Conservation (phyloP, 306 rosid species). For the Neltuma alba region DNA sequence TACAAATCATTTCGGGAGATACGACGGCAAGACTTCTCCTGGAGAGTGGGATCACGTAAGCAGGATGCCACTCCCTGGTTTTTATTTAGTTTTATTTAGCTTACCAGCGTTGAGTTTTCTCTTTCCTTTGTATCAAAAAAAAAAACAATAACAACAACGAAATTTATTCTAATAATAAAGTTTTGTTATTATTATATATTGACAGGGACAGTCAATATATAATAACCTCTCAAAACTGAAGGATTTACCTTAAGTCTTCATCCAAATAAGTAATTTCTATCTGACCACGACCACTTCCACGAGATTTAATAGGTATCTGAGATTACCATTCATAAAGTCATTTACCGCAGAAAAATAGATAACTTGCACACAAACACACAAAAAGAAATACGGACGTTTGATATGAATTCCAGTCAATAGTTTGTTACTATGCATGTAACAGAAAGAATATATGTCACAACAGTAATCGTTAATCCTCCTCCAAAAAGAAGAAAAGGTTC, state of each 20-base stretch:
- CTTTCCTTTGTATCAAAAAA: no score
- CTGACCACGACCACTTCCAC: slow-evolving; percentile 83
- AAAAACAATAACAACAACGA: no score
- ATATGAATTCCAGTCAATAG: background rate
- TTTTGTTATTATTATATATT: no score
- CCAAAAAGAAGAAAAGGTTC: slow-evolving; percentile 9
- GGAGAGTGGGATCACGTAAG: no score
- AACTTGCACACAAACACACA: background rate
- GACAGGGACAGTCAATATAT: background rate
- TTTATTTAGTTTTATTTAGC: no score
- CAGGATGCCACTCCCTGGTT: no score
- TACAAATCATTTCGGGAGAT: no score
- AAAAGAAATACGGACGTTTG: background rate
- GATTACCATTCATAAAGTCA: slow-evolving; percentile 22
- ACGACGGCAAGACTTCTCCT: no score
- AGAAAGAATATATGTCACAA: background rate
- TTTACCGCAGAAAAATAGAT: background rate
- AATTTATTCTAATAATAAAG: no score
- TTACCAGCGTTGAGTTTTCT: no score
- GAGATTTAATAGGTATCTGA: slow-evolving; percentile 84
- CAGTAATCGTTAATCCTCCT: background rate
- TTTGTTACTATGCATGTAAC: background rate
- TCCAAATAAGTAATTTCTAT: slow-evolving; percentile 85
- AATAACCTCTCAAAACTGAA: background rate
- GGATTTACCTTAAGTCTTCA: slow-evolving; percentile 74